A percentile compares a stretch with the other conserved stretches of the same genome.
These are phyloP conservation scores for Plantago elongata DNA, from an alignment of 257 asterid genomes.

Conservation along the genomic window DNA sequence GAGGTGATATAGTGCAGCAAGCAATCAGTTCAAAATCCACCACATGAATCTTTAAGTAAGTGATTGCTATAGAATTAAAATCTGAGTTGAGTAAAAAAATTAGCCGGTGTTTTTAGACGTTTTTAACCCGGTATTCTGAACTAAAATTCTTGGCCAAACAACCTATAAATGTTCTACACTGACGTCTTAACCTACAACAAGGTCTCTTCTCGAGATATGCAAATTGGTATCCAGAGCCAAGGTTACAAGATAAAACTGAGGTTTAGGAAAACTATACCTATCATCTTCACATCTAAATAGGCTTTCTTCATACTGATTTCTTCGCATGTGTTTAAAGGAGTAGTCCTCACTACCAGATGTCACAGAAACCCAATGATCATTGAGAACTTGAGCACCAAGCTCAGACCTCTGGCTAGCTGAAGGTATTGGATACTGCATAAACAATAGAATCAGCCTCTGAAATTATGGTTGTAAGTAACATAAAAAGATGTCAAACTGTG, in stretches of 20 bases:
- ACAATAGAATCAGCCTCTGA: background rate
- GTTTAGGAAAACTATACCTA: conserved; percentile 40
- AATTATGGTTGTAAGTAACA: background rate
- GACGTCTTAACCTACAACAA: too few species aligned
- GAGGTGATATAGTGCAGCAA: conserved; percentile 1
- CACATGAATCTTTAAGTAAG: background rate
- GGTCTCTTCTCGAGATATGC: background rate
- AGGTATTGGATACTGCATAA: conserved; percentile 80
- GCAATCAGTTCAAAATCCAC: conserved; percentile 1
- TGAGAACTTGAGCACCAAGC: conserved; percentile 83
- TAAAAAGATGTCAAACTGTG: conserved; percentile 9
- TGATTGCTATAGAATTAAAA: too few species aligned
- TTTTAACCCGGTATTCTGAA: too few species aligned
- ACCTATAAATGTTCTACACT: too few species aligned
- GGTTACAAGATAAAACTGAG: conserved; percentile 9
- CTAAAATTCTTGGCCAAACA: too few species aligned
- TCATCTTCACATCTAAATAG: conserved; percentile 98
- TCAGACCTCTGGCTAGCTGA: conserved; percentile 88
- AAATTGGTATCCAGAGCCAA: background rate
- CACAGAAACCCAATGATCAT: conserved; percentile 96
- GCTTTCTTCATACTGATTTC: conserved; percentile 97
- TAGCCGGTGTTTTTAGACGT: too few species aligned
- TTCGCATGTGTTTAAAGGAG: conserved; percentile 94
- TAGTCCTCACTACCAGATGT: conserved; percentile 99
- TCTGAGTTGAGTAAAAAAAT: too few species aligned